Percentiles rank a stretch among this genome's conserved stretches.
Conservation (phyloP, 805 yeast species). For the Myxozyma geophila region DNA sequence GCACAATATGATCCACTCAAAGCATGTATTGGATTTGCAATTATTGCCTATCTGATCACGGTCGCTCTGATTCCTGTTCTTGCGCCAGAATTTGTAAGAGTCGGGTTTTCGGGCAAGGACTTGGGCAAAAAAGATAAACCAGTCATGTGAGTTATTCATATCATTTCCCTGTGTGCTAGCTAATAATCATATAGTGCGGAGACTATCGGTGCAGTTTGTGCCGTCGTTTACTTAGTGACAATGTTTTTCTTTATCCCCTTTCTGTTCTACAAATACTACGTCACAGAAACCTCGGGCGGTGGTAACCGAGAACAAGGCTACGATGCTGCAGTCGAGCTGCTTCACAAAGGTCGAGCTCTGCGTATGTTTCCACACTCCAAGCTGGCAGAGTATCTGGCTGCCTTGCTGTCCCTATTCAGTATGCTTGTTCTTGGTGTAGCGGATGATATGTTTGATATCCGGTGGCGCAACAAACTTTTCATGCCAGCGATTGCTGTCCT, state of each 20-base stretch:
- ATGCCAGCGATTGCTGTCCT: constrained; percentile 93
- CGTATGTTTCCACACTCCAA: constrained; percentile 69
- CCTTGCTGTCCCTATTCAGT: constrained; percentile 78
- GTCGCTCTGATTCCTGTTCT: constrained; percentile 67
- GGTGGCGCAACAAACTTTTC: constrained; percentile 97
- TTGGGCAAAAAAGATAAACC: constrained; percentile 76
- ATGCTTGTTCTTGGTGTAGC: constrained; percentile 85
- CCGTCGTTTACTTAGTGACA: constrained; percentile 75
- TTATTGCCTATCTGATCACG: constrained; percentile 68
- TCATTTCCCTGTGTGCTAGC: neutral
- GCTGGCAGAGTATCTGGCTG: constrained; percentile 83
- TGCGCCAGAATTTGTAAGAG: constrained; percentile 66
- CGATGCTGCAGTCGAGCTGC: constrained; percentile 36
- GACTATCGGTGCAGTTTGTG: constrained; percentile 88
- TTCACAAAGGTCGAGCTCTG: constrained; percentile 30
- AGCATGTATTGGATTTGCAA: constrained; percentile 68
- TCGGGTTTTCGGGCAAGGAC: constrained; percentile 88
- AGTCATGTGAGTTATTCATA: constrained; percentile 30
- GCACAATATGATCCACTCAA: constrained; percentile 52
- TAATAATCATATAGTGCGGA: constrained; percentile 63
- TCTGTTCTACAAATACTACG: constrained; percentile 75
- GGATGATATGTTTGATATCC: constrained; percentile 91
- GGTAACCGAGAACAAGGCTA: constrained; percentile 57
- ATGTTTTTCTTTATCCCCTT: constrained; percentile 89
- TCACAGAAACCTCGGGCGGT: constrained; percentile 61